These are phyloP conservation scores for Aspergillus hortae DNA, from an alignment of 2,329 filamentous ascomycete species.

Conservation along the genomic window DNA sequence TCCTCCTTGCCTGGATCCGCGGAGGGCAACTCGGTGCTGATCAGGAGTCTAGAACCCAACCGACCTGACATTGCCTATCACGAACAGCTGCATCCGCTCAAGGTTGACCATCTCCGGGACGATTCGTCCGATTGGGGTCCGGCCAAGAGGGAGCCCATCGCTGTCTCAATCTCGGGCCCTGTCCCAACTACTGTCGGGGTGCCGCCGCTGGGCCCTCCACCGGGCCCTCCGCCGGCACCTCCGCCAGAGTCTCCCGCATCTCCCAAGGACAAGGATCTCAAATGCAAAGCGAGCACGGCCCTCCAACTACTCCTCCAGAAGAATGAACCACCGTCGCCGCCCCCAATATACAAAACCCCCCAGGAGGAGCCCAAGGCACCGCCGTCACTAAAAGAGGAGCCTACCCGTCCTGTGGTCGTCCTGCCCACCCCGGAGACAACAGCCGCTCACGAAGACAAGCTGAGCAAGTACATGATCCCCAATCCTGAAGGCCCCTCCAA, in stretches of 20 bases:
- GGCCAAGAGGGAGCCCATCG: neutral
- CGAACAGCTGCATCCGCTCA: conserved; percentile 54
- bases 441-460: conserved; percentile 2
- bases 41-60: conserved; percentile 62
- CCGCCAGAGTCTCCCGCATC: too few species aligned
- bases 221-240: neutral
- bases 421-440: neutral
- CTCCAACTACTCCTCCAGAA: neutral
- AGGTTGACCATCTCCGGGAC: conserved; percentile 15
- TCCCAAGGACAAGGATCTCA: too few species aligned
- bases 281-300: neutral
- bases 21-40: conserved; percentile 60
- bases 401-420: neutral
- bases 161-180: neutral
- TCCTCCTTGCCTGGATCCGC: conserved; percentile 43
- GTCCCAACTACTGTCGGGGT: neutral
- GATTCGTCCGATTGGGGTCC: conserved; percentile 8
- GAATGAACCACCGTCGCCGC: neutral
- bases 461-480: conserved; percentile 32
- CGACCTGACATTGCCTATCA: conserved; percentile 60
- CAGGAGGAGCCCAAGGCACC: too few species aligned
- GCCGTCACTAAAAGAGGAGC: neutral
- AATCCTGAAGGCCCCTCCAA: conserved; percentile 26
- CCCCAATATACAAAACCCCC: neutral
- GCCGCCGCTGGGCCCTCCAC: neutral